Base-by-base conservation (phyloP, 148 eudicot species). In the Rhododendron mucronatum region DNA sequence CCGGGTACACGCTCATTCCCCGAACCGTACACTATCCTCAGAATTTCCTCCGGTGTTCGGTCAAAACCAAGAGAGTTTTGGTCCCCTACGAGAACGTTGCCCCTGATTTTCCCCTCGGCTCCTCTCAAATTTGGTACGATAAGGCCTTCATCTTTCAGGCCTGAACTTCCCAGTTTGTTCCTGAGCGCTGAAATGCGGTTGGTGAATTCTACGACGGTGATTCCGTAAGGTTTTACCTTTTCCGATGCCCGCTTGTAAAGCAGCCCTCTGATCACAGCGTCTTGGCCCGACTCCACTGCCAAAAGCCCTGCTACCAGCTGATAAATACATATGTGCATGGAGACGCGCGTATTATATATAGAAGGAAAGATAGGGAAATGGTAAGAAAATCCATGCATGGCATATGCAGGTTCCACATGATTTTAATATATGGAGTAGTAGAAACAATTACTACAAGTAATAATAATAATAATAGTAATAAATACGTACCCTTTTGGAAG, bases 261-360 rank as follows among this genome's bases (percentile, higher is more conserved):
- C 7, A 96, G 74, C 37, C 91, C 84, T 84, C 99, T 88, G 44
- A 95, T 84, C 3, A 96, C 94, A 10, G 98, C 99, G 39, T 96
- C 99, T 83, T 96, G 99, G 45, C 99, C 99, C 39, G 99, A 90
- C 73, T 95, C 95, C 80, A 95, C 98, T 0, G 96, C 98, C 51
- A 96, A 28, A 13, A 95, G 92, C 81, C 96, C 94, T 15, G 97
- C 98, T 61, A 96, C 94, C 14, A 95, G 90, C 96, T 96, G 91
- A 82, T 65, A 65, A 3, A 88, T 16, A 26, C 44, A 9, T 12
- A 53, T 7, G 51, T 59, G 61, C 65, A 59, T 59, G 65, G 61
- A 55, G 12, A n/a, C n/a, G n/a, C n/a, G 0, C 9, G 7, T 45
- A 51, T 0, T 20, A 18, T 21, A 20, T 5, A 5, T 11, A 63